Conservation (phyloP, 768 basidiomycete genomes). For the Phylloporus sp. region DNA sequence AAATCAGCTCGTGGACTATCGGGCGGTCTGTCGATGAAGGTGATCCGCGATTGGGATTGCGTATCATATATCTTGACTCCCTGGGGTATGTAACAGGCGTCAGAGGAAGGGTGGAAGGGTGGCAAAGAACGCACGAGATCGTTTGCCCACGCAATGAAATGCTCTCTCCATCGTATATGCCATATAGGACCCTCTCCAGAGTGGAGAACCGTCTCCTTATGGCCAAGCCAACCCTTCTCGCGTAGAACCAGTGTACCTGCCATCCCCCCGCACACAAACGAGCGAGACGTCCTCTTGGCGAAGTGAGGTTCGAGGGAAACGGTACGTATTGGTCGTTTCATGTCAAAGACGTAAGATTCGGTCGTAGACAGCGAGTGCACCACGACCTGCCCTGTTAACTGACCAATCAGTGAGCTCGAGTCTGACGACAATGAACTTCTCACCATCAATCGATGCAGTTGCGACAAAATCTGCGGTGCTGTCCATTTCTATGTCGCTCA, state of each 20-base stretch:
- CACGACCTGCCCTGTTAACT: slow-evolving; percentile 75
- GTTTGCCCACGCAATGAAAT: slow-evolving; percentile 93
- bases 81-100: slow-evolving; percentile 34
- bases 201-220: slow-evolving; percentile 82
- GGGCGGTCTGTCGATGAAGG: slow-evolving; percentile 76
- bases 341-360: slow-evolving; percentile 82
- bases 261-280: slow-evolving; percentile 89
- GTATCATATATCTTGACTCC: slow-evolving; percentile 95
- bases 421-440: slow-evolving; percentile 33
- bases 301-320: slow-evolving; percentile 91
- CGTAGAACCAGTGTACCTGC: slow-evolving; percentile 80
- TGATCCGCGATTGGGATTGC: slow-evolving; percentile 67
- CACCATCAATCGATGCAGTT: slow-evolving; percentile 91
- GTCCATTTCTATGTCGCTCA: slow-evolving; percentile 83
- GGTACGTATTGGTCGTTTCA: slow-evolving; percentile 88
- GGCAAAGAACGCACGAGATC: slow-evolving; percentile 58
- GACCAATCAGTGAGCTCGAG: slow-evolving; percentile 45
- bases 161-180: slow-evolving; percentile 81
- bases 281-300: slow-evolving; percentile 66
- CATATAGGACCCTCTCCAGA: slow-evolving; percentile 92
- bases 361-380: slow-evolving; percentile 75
- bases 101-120: background rate
- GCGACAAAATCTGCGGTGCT: slow-evolving; percentile 83
- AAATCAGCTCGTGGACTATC: slow-evolving; percentile 89
- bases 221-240: slow-evolving; percentile 96